Evolutionary conservation across 805 yeast genomes (phyloP).

Genomic region (Candida multigemmis): DNA sequence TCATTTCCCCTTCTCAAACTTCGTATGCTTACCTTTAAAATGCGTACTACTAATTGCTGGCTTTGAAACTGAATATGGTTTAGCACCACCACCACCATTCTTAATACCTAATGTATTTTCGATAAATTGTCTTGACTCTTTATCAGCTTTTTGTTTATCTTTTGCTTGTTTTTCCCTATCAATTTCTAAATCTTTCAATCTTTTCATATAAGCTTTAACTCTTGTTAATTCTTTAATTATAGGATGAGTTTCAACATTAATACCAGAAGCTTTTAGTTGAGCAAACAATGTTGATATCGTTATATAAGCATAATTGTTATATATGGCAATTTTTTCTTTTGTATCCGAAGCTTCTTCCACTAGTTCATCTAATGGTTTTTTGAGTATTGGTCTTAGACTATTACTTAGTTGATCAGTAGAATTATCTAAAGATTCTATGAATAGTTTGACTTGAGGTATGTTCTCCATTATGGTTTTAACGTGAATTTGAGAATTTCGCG

Average conservation of each 20-base stretch:
- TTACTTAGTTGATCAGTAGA: slow-evolving; percentile 26
- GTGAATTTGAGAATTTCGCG: neutral
- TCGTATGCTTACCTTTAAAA: slow-evolving; percentile 31
- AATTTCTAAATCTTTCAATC: slow-evolving; percentile 34
- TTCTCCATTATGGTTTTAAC: slow-evolving; percentile 33
- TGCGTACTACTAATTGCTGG: slow-evolving; percentile 32
- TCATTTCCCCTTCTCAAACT: slow-evolving; percentile 9
- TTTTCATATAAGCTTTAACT: slow-evolving; percentile 59
- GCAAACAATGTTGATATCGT: slow-evolving; percentile 50
- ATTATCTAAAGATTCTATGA: slow-evolving; percentile 26
- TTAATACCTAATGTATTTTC: slow-evolving; percentile 33
- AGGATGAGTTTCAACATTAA: slow-evolving; percentile 48
- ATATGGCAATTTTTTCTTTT: slow-evolving; percentile 18
- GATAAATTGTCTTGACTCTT: slow-evolving; percentile 33
- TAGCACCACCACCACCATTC: slow-evolving; percentile 8
- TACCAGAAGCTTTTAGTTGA: slow-evolving; percentile 50
- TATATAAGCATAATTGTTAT: slow-evolving; percentile 40
- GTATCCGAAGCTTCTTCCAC: slow-evolving; percentile 12
- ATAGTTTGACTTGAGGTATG: slow-evolving; percentile 29
- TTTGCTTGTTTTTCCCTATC: slow-evolving; percentile 10
- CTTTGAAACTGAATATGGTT: slow-evolving; percentile 9
- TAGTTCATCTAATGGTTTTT: slow-evolving; percentile 31
- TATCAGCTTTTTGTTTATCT: slow-evolving; percentile 11
- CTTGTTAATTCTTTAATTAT: slow-evolving; percentile 59
- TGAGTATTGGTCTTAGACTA: slow-evolving; percentile 24